Conservation (phyloP, 352 stramenopile genomes). For the Phytophthora cryptogea region DNA sequence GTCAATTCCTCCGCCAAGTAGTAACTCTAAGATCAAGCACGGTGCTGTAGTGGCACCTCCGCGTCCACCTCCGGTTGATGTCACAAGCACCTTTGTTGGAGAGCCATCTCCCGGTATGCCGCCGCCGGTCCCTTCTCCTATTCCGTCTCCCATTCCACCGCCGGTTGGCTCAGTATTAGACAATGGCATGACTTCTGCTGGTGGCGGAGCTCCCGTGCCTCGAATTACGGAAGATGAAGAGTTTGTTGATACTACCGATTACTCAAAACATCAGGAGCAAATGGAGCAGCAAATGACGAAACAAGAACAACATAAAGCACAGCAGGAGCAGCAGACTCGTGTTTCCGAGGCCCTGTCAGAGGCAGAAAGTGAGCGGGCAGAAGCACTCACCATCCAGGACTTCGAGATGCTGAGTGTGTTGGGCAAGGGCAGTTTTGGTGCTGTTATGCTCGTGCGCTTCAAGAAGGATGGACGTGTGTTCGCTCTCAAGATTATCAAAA, state of each 20-base stretch:
- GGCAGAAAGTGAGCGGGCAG: conserved; percentile 24
- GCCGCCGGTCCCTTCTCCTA: conserved; percentile 34
- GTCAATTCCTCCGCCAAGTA: conserved; percentile 18
- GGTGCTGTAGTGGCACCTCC: conserved; percentile 16
- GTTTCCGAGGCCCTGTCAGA: conserved; percentile 11
- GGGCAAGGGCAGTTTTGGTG: conserved; percentile 86
- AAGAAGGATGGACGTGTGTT: conserved; percentile 90
- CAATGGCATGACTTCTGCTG: conserved; percentile 7
- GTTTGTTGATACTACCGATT: conserved; percentile 43
- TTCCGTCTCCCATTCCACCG: conserved; percentile 24
- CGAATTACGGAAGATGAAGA: conserved; percentile 39
- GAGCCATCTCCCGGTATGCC: conserved; percentile 48
- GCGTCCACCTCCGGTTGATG: conserved; percentile 33
- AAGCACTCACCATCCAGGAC: conserved; percentile 86
- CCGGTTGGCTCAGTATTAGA: conserved; percentile 17
- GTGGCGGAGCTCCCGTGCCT: conserved; percentile 22
- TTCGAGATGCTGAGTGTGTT: conserved; percentile 92
- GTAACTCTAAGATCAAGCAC: conserved; percentile 21
- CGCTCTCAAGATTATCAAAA: conserved; percentile 91
- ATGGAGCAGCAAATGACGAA: conserved; percentile 28
- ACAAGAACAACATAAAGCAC: background rate
- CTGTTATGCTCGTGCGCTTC: conserved; percentile 90
- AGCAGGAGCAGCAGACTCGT: conserved; percentile 12
- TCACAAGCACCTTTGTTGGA: conserved; percentile 43
- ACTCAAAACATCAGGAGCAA: conserved; percentile 33